These are phyloP conservation scores for Ilyonectria robusta DNA, from an alignment of 2,329 filamentous ascomycete genomes.

Conservation along the genomic window DNA sequence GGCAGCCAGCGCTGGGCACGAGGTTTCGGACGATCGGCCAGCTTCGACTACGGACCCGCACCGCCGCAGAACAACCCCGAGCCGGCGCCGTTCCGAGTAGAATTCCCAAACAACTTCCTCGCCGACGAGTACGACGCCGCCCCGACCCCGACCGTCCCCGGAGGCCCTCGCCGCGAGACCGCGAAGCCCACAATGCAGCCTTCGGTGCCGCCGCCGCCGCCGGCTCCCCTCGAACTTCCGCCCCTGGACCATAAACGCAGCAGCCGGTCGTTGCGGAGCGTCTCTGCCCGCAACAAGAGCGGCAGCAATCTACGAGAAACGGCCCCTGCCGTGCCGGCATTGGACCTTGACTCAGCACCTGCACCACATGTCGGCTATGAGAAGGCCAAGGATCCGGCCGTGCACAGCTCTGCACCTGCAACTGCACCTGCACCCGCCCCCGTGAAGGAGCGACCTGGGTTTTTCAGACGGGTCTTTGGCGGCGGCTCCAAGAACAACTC, in stretches of 20 bases:
- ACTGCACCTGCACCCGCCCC: constrained; percentile 60
- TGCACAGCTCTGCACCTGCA: constrained; percentile 64
- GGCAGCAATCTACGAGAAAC: constrained; percentile 45
- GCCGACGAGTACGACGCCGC: constrained; percentile 80
- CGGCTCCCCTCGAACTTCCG: constrained; percentile 56
- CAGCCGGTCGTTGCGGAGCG: constrained; percentile 68
- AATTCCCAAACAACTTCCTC: constrained; percentile 65
- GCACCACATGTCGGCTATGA: constrained; percentile 72
- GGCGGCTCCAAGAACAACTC: constrained; percentile 68
- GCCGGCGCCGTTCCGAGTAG: constrained; percentile 60
- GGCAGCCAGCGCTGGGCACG: constrained; percentile 72
- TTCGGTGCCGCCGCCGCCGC: constrained; percentile 54
- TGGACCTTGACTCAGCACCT: constrained; percentile 68
- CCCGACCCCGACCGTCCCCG: constrained; percentile 87
- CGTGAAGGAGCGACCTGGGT: constrained; percentile 82
- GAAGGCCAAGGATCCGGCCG: constrained; percentile 66
- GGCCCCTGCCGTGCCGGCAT: constrained; percentile 48
- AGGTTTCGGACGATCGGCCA: constrained; percentile 74
- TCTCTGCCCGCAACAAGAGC: constrained; percentile 53
- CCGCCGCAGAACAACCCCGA: constrained; percentile 46
- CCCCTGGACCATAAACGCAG: constrained; percentile 69
- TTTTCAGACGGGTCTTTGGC: constrained; percentile 90
- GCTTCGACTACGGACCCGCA: constrained; percentile 77
- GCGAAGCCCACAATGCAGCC: constrained; percentile 54
- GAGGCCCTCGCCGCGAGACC: constrained; percentile 74